Evolutionary conservation across 768 basidiomycete genomes (phyloP).

Genomic region (Boletus subparvulus): DNA sequence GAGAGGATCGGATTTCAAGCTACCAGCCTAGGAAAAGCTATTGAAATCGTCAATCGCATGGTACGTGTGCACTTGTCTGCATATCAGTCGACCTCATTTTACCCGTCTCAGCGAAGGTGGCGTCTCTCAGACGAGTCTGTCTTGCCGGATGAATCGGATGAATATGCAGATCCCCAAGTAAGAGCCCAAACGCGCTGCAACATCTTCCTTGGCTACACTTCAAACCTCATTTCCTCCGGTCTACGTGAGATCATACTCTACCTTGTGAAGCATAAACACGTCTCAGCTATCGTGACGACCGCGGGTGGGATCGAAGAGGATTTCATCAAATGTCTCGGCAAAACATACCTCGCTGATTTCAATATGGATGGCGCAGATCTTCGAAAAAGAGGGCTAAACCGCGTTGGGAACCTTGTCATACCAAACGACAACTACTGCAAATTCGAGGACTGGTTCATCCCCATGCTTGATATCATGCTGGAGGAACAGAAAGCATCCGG

Average conservation of each 20-base stretch:
- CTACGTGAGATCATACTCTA: constrained; percentile 89
- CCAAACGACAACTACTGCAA: constrained; percentile 99
- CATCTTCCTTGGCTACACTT: constrained; percentile 96
- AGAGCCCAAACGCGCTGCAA: constrained; percentile 75
- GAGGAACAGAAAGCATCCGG: constrained; percentile 76
- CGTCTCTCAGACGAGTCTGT: constrained; percentile 84
- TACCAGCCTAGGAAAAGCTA: constrained; percentile 85
- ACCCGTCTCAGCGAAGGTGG: constrained; percentile 68
- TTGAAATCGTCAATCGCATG: constrained; percentile 92
- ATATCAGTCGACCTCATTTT: background rate
- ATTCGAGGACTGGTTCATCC: constrained; percentile 99
- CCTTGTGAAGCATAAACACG: constrained; percentile 90
- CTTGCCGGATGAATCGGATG: constrained; percentile 66
- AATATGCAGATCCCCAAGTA: constrained; percentile 55
- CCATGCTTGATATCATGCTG: constrained; percentile 88
- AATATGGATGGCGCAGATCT: constrained; percentile 87
- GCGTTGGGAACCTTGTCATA: constrained; percentile 93
- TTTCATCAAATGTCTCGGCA: constrained; percentile 98
- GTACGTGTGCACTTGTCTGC: constrained; percentile 38
- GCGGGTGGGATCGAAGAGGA: constrained; percentile 99
- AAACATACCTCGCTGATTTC: constrained; percentile 93
- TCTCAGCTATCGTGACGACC: constrained; percentile 90
- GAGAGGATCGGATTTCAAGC: constrained; percentile 96
- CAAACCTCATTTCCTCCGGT: constrained; percentile 97
- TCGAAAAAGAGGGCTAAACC: constrained; percentile 88